phyloP scores from a whole-genome alignment of 495 filamentous ascomycete species.

The Podospora pseudopauciseta region DNA sequence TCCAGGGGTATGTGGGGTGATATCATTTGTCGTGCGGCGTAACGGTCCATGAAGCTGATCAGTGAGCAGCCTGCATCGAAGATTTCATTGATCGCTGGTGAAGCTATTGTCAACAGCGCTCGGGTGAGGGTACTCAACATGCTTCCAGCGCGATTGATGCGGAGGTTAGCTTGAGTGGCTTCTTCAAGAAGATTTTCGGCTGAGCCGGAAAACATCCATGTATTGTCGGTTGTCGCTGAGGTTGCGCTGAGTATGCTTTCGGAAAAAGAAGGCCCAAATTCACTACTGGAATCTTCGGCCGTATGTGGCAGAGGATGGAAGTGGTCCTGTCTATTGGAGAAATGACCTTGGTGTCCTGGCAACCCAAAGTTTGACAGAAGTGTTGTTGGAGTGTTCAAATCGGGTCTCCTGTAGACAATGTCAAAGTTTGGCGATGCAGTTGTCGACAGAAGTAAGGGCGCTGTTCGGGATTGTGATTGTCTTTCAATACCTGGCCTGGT shows the following conservation, averaged over 20 bases:
- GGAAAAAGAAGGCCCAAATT: conserved; percentile 2
- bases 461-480: not conserved
- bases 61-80: conserved; percentile 20
- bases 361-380: not conserved
- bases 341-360: not conserved
- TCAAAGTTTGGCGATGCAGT: not conserved
- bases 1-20: not conserved
- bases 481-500: not conserved
- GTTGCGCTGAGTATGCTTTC: not conserved
- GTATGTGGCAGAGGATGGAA: not conserved
- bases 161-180: conserved; percentile 12
- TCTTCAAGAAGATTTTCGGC: conserved; percentile 18
- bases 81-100: conserved; percentile 16
- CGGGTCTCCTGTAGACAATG: not conserved
- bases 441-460: not conserved
- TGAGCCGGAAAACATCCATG: not conserved
- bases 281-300: not conserved
- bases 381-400: not conserved
- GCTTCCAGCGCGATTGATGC: conserved; percentile 17
- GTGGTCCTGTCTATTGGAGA: not conserved
- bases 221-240: not conserved
- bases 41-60: conserved; percentile 16
- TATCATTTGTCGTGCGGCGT: not conserved
- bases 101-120: not conserved
- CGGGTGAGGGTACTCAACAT: not conserved